Base-by-base conservation (phyloP, 23 red algal species). In the Pyropia yezoensis region DNA sequence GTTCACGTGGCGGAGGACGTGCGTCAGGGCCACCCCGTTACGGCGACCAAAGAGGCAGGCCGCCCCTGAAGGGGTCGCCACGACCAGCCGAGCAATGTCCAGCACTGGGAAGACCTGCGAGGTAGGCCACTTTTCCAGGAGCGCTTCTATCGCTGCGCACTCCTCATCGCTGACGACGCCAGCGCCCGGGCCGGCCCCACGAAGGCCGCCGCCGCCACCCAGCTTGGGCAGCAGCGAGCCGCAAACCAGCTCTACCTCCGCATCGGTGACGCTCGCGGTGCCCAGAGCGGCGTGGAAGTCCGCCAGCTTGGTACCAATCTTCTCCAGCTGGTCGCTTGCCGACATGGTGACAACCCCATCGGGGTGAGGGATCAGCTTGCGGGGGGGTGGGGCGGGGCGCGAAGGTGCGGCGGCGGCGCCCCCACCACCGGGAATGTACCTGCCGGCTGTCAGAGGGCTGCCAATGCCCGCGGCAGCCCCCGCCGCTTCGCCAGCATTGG, bases 31-130 rank as follows among this genome's bases (percentile, higher is more conserved):
- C 22, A 19, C 70, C 23, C 75, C 75, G 27, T 93, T 75, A 27
- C 57, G 57, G 18, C 70, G 69, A 58, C 80, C 74, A 61, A 93
- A 93, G 65, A 93, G 83, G 65, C 77, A 84, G 14, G 79, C 61
- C 45, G 51, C 71, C 13, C 73, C 88, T 9, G 88, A 85, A 13
- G 88, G 88, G n/a, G 73, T 33, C 50, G 81, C 59, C 26, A 93
- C 62, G 30, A 83, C 77, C 21, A 93, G 61, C 54, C 88, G 79
- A 49, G 75, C 88, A 14, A 85, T 61, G 56, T 93, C 88, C 20
- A 93, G 49, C 47, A 80, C 88, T 3, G 88, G 88, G 63, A 93
- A 80, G 14, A 67, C 75, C 33, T 78, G 60, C 17, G 25, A 57
- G 13, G 73, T 79, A 17, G 88, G 88, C 78, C 88, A 85, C 54